Conservation (phyloP, 371 early-diverging fungal genomes). For the Lichtheimia corymbifera region DNA sequence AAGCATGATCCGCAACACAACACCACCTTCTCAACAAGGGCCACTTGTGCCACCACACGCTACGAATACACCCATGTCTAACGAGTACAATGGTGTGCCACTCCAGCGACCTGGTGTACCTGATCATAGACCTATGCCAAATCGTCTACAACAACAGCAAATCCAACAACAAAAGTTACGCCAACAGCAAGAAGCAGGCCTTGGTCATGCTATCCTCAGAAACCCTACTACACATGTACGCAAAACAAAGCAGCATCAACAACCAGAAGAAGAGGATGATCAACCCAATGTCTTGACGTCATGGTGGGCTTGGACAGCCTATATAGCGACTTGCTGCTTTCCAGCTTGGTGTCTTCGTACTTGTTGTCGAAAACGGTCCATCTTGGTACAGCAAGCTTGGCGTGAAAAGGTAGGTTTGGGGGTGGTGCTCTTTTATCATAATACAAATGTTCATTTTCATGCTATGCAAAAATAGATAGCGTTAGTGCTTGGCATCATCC, state of each 20-base stretch:
- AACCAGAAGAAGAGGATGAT: slow-evolving; percentile 29
- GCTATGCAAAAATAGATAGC: slow-evolving; percentile 46
- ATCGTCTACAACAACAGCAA: slow-evolving; percentile 33
- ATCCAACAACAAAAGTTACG: slow-evolving; percentile 38
- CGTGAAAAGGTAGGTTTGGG: slow-evolving; percentile 59
- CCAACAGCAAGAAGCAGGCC: slow-evolving; percentile 25
- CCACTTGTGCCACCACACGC: too few species aligned
- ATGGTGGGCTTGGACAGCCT: slow-evolving; percentile 56
- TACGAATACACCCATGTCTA: too few species aligned
- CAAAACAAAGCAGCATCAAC: neutral
- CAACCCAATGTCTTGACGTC: slow-evolving; percentile 45
- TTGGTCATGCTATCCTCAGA: neutral
- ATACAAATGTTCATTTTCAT: neutral
- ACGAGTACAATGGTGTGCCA: neutral
- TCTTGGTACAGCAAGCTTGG: slow-evolving; percentile 65
- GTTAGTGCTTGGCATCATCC: slow-evolving; percentile 65
- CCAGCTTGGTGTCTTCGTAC: slow-evolving; percentile 52
- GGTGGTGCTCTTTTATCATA: neutral
- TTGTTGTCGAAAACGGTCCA: slow-evolving; percentile 43
- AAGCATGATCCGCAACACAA: slow-evolving; percentile 43
- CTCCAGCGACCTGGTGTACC: slow-evolving; percentile 2
- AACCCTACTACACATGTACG: slow-evolving; percentile 11
- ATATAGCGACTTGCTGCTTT: slow-evolving; percentile 54
- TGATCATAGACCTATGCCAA: slow-evolving; percentile 31
- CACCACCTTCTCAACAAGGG: slow-evolving; percentile 19